phyloP scores from a whole-genome alignment of 2,329 filamentous ascomycete genomes.

The Xylariaceae sp. region DNA sequence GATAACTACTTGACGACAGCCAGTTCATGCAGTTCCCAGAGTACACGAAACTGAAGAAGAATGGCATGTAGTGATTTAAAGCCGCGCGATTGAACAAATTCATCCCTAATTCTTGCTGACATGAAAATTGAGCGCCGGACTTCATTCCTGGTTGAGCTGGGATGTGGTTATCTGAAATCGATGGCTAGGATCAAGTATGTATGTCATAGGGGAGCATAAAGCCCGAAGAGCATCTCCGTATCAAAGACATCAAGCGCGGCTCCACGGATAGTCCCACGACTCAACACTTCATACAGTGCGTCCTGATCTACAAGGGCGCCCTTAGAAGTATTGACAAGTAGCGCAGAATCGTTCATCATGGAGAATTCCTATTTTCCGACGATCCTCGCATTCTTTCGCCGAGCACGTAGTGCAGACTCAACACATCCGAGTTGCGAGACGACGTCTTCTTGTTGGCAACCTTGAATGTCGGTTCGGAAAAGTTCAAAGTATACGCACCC shows the following conservation, averaged over 20 bases:
- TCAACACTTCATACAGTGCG: conserved; percentile 57
- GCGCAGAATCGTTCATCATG: conserved; percentile 56
- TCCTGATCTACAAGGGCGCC: conserved; percentile 65
- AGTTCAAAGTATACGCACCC: not conserved
- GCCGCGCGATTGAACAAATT: too few relatives aligned
- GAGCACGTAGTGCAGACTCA: conserved; percentile 66
- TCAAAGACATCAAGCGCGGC: conserved; percentile 73
- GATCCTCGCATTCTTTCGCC: conserved; percentile 57
- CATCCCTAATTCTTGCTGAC: too few relatives aligned
- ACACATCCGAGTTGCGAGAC: conserved; percentile 57
- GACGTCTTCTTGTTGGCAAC: conserved; percentile 60
- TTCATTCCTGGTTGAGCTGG: too few relatives aligned
- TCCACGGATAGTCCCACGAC: conserved; percentile 57
- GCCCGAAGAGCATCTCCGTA: conserved; percentile 59
- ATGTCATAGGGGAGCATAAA: too few relatives aligned
- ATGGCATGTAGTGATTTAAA: too few relatives aligned
- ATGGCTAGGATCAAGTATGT: too few relatives aligned
- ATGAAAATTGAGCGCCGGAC: too few relatives aligned
- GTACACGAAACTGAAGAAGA: too few relatives aligned
- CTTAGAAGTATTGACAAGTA: conserved; percentile 70
- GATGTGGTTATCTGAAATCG: too few relatives aligned
- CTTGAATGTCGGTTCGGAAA: conserved; percentile 39
- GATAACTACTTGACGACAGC: too few relatives aligned
- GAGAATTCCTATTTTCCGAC: conserved; percentile 53
- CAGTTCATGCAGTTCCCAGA: too few relatives aligned